A percentile compares a stretch with the other conserved stretches of the same genome.
Evolutionary conservation across 2,329 filamentous ascomycete genomes (phyloP).

Genomic region (Acephala macrosclerotiorum): DNA sequence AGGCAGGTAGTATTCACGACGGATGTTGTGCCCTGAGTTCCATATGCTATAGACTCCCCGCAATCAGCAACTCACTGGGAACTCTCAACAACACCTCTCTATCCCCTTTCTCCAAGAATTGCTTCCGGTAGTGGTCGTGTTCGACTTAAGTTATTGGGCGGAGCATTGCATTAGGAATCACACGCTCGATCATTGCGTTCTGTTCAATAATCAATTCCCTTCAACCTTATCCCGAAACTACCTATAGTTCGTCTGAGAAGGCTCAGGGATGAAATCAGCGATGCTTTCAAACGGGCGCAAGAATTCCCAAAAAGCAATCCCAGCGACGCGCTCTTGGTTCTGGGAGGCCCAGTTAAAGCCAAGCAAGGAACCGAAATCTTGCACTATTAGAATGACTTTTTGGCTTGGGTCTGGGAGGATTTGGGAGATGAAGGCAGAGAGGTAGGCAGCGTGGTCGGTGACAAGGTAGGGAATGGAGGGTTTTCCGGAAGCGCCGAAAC

Average conservation of each 20-base stretch:
- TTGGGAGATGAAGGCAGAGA: not conserved
- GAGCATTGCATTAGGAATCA: not conserved
- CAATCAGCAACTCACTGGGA: not conserved
- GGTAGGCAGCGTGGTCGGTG: conserved; percentile 7
- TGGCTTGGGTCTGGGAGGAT: not conserved
- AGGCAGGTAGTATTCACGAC: too few species aligned
- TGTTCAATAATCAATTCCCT: not conserved
- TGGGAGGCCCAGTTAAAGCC: conserved; percentile 3
- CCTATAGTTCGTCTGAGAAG: not conserved
- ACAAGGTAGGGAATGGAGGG: conserved; percentile 1
- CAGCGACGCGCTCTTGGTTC: not conserved
- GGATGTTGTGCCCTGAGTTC: too few species aligned
- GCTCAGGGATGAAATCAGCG: not conserved
- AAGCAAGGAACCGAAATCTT: conserved; percentile 5
- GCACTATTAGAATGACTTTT: conserved; percentile 5
- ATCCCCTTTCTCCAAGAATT: not conserved
- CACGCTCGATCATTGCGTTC: not conserved
- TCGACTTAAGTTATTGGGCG: not conserved
- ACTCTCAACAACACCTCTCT: not conserved
- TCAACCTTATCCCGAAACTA: not conserved
- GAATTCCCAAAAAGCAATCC: conserved; percentile 9
- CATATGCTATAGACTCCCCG: too few species aligned
- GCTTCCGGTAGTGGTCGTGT: not conserved
- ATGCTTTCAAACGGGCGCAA: not conserved
- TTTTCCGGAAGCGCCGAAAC: not conserved